phyloP scores from a whole-genome alignment of 139 green algal species.

The Picochlorum sp. region DNA sequence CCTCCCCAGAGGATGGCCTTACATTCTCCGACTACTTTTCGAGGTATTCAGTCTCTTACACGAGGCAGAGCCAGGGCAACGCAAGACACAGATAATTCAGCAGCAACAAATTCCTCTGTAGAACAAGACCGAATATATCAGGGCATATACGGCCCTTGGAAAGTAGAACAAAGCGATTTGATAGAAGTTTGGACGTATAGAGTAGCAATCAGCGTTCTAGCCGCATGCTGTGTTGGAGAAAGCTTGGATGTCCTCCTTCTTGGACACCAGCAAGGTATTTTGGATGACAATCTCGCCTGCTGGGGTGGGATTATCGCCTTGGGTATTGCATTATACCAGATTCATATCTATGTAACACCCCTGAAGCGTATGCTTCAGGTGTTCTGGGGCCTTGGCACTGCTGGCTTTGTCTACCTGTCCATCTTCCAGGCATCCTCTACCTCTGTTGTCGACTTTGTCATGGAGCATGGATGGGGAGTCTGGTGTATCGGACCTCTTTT shows the following conservation, averaged over 20 bases:
- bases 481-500: slow-evolving; percentile 87
- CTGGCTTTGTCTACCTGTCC: slow-evolving; percentile 44
- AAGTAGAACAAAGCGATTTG: not conserved
- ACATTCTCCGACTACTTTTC: too few species aligned
- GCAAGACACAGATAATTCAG: too few species aligned
- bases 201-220: not conserved
- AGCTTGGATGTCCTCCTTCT: not conserved
- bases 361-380: slow-evolving; percentile 72
- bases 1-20: too few species aligned
- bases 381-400: slow-evolving; percentile 47
- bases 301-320: slow-evolving; percentile 42
- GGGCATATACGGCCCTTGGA: slow-evolving; percentile 3
- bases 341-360: slow-evolving; percentile 86
- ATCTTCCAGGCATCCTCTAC: slow-evolving; percentile 20
- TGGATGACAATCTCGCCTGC: not conserved
- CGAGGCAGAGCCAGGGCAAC: too few species aligned
- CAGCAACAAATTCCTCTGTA: too few species aligned
- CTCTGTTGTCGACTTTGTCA: slow-evolving; percentile 52
- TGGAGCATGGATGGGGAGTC: slow-evolving; percentile 51
- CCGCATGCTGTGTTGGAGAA: slow-evolving; percentile 3
- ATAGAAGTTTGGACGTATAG: slow-evolving; percentile 16
- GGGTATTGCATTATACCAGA: slow-evolving; percentile 62
- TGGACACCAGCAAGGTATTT: not conserved
- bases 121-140: not conserved
- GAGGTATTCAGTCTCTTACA: too few species aligned